Evolutionary conservation across 257 asterid species (phyloP), one percentile per base, ranked within the genome.

Genomic region (Voacanga thouarsii): DNA sequence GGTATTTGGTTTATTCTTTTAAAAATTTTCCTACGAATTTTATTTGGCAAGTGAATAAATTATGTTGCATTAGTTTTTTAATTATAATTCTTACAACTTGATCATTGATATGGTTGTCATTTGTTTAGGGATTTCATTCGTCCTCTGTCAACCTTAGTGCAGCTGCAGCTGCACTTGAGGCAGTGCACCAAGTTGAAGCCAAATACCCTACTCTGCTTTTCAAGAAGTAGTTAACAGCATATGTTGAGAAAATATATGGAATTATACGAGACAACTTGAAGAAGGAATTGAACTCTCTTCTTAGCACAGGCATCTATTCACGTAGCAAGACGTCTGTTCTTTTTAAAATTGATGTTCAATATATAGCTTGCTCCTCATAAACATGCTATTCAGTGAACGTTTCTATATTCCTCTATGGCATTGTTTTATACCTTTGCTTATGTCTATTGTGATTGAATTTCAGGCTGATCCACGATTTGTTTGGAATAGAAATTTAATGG

Each of bases 211-310:
- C 99, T 80, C 84, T 96, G 74, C 98, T 96, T 85, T 96, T 96
- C 91, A 93, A 91, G 89, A 98, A 96, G 92, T 98, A 96, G 86
- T 97, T 96, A 28, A 88, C 97, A 33, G 99, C 99, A 21, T 96
- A 93, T 80, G 98, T 93, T 72, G 99, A 96, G 87, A 96, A 96
- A 89, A 96, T 96, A 33, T 96, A 92, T 85, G 99, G 99, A 77
- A 96, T 96, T 80, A 90, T 96, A 82, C 89, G 98, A 79, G 99
- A 96, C 87, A 93, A 92, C 90, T 83, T 90, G 89, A 96, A 93
- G 86, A 92, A 89, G 89, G 98, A 96, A 75, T 78, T 96, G 84
- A 91, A 87, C 53, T 82, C 98, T n/a, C 81, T 93, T 76, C 89
- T 96, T 80, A n/a, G n/a, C n/a, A n/a, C n/a, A n/a, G n/a, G n/a